These are phyloP conservation scores for Russula emetica DNA, from an alignment of 768 basidiomycete genomes.

Conservation along the genomic window DNA sequence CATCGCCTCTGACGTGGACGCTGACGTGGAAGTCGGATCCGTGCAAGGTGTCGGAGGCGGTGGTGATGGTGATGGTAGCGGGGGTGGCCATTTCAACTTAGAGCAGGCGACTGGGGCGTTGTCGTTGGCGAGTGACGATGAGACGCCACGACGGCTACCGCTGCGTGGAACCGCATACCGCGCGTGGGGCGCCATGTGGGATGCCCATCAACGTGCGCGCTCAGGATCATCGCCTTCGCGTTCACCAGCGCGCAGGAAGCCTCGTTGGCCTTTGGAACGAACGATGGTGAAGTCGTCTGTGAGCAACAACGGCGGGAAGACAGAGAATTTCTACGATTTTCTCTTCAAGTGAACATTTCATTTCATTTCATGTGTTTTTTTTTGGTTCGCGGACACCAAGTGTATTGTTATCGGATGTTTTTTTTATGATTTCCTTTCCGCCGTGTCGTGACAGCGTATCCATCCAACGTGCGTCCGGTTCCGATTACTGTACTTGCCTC, in stretches of 20 bases:
- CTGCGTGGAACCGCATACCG: conserved; percentile 32
- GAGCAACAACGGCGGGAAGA: not conserved
- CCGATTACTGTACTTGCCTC: not conserved
- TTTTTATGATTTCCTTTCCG: not conserved
- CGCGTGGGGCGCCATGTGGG: conserved; percentile 32
- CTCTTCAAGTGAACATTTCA: conserved; percentile 19
- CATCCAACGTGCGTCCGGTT: not conserved
- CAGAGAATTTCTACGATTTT: conserved; percentile 24
- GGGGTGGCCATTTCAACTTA: conserved; percentile 13
- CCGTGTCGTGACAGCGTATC: not conserved
- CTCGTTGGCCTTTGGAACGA: conserved; percentile 25
- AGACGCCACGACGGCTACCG: conserved; percentile 28
- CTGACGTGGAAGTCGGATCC: conserved; percentile 30
- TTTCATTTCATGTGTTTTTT: not conserved
- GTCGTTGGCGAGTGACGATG: conserved; percentile 34
- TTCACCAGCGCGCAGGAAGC: conserved; percentile 45
- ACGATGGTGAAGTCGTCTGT: not conserved
- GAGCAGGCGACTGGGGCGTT: conserved; percentile 32
- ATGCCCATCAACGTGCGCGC: conserved; percentile 29
- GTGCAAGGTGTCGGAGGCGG: not conserved
- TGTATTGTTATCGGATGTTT: not conserved
- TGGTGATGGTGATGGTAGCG: not conserved
- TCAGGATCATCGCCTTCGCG: conserved; percentile 53
- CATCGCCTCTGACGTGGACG: conserved; percentile 35
- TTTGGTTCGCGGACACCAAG: not conserved